Conservation (phyloP, 805 yeast genomes). For the Sungouiella thailandica region DNA sequence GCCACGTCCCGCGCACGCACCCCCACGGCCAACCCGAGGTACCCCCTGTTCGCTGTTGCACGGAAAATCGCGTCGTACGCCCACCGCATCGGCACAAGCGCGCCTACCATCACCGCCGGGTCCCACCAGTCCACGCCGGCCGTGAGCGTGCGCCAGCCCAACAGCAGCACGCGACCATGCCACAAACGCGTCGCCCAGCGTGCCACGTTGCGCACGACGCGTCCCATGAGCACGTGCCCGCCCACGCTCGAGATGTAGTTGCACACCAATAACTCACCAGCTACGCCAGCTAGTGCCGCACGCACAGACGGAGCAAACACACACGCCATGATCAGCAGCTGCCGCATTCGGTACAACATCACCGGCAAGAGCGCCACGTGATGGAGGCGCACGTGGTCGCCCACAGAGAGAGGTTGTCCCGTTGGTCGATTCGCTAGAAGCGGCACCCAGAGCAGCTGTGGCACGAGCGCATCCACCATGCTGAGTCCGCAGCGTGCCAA, state of each 20-base stretch:
- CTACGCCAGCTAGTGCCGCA: slow-evolving; percentile 15
- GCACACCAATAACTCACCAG: slow-evolving; percentile 30
- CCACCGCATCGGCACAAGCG: slow-evolving; percentile 34
- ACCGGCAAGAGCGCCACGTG: slow-evolving; percentile 36
- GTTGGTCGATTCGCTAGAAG: slow-evolving; percentile 11
- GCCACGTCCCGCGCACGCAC: slow-evolving; percentile 31
- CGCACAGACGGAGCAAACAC: slow-evolving; percentile 16
- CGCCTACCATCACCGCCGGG: slow-evolving; percentile 27
- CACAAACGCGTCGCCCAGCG: no score
- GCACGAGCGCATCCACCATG: slow-evolving; percentile 33
- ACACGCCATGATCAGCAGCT: slow-evolving; percentile 26
- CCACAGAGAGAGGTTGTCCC: slow-evolving; percentile 1
- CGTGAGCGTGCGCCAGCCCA: slow-evolving; percentile 7
- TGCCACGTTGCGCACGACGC: slow-evolving; percentile 11
- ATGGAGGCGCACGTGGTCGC: slow-evolving; percentile 32
- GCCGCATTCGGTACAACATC: slow-evolving; percentile 33
- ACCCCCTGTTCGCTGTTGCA: slow-evolving; percentile 27
- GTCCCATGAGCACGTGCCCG: slow-evolving; percentile 24
- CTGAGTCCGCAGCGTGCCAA: slow-evolving; percentile 34
- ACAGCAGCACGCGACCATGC: background rate
- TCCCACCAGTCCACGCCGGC: slow-evolving; percentile 26
- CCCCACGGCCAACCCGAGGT: slow-evolving; percentile 25
- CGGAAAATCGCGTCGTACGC: slow-evolving; percentile 30
- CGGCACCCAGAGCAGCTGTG: slow-evolving; percentile 27
- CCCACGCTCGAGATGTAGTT: slow-evolving; percentile 37